Base-by-base conservation (phyloP, 192 early-diverging fungal species). In the Powellomyces hirtus region DNA sequence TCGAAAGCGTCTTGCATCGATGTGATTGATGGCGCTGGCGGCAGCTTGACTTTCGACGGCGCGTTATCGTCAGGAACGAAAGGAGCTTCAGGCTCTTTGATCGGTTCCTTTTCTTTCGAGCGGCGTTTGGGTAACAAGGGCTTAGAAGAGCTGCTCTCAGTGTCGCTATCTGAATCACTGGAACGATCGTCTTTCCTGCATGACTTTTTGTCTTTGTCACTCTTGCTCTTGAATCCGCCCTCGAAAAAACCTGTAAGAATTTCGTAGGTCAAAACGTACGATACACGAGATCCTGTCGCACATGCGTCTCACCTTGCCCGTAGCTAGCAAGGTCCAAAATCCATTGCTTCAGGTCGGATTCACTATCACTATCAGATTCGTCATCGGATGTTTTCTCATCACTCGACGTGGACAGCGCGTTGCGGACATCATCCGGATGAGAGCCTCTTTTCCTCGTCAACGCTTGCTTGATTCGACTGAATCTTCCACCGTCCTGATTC, bases 281-380 rank as follows among this genome's bases (percentile, higher is more conserved):
- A 18, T 42, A 18, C 40, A 42, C 18, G 18, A 42, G 40, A 42
- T n/a, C n/a, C n/a, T n/a, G n/a, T n/a, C n/a, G n/a, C n/a, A n/a
- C n/a, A n/a, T 42, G 40, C 18, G 10, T 24, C 46, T 18, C 46
- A 49, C 63, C 71, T 30, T 27, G 64, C 4, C 67, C 66, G 26
- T 38, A 62, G 38, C 31, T 42, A 13, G 73, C 73, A 13, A 75
- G 24, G 26, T 75, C 31, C 66, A 75, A 44, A 30, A 75, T 75
- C 55, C 53, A 55, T 13, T 59, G 51, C 37, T 49, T 68, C 11
- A 68, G 18, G 36, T 67, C 36, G 30, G 26, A 14, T 16, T 71
- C 42, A 18, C 18, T 60, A 22, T 31, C 34, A 26, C 29, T 29
- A 34, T 42, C 51, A 4, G 53, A 34, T 4, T 56, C 53, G 26